These are phyloP conservation scores for Mrakia frigida DNA, from an alignment of 768 basidiomycete genomes.

Conservation along the genomic window DNA sequence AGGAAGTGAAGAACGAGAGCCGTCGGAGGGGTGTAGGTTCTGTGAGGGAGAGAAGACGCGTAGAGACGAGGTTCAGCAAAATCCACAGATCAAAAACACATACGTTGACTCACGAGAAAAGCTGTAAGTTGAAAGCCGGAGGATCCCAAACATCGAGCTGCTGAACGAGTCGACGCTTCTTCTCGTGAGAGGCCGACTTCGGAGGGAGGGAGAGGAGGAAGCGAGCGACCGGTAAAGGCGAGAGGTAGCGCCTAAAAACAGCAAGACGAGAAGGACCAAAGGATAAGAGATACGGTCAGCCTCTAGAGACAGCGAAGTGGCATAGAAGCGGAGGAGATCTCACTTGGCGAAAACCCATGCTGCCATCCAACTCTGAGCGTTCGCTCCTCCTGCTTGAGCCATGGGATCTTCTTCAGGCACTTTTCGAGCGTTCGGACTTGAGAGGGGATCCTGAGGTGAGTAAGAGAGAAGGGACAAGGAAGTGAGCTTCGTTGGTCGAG, in stretches of 20 bases:
- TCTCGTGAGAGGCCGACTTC: neutral
- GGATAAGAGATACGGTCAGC: neutral
- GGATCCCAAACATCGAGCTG: conserved; percentile 30
- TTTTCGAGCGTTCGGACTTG: conserved; percentile 28
- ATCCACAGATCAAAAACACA: no score
- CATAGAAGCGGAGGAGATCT: neutral
- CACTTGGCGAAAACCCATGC: neutral
- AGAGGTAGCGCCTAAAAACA: conserved; percentile 20
- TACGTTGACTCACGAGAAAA: conserved; percentile 13
- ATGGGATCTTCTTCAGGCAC: conserved; percentile 25
- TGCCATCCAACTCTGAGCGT: neutral
- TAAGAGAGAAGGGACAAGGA: neutral
- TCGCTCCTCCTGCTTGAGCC: neutral
- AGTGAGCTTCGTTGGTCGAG: neutral
- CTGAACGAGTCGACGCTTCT: conserved; percentile 4
- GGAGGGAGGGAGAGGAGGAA: conserved; percentile 29
- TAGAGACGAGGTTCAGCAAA: neutral
- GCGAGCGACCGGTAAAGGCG: conserved; percentile 16
- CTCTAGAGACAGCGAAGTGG: neutral
- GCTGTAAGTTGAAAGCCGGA: conserved; percentile 20
- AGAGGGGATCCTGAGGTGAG: conserved; percentile 24
- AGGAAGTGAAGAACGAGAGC: conserved; percentile 29
- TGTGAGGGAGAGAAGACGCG: neutral
- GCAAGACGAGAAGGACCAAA: no score
- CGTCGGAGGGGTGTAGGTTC: conserved; percentile 25